Evolutionary conservation across 257 asterid species (phyloP).

Genomic region (Parsonsia alboflavescens): DNA sequence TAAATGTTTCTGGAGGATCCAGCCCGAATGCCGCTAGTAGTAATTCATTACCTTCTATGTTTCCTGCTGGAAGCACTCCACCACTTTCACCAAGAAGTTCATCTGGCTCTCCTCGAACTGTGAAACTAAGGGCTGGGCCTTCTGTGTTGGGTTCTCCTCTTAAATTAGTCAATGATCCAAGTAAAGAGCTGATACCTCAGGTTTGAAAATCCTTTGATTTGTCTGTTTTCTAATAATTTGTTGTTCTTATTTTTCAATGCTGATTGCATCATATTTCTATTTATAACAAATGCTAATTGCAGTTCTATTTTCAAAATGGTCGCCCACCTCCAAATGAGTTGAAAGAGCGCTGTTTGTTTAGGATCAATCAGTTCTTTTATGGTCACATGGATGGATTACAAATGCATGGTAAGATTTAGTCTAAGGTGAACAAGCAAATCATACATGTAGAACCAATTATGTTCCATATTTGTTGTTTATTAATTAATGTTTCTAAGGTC

Average conservation of each 20-base stretch:
- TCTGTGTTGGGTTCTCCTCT: slow-evolving; percentile 82
- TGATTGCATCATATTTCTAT: slow-evolving; percentile 6
- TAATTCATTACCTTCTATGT: slow-evolving; percentile 91
- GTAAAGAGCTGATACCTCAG: slow-evolving; percentile 94
- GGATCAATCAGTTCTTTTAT: slow-evolving; percentile 92
- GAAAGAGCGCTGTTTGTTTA: slow-evolving; percentile 88
- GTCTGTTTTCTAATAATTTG: slow-evolving; percentile 13
- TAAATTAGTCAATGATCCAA: slow-evolving; percentile 76
- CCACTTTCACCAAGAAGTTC: slow-evolving; percentile 99
- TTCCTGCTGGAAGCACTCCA: slow-evolving; percentile 98
- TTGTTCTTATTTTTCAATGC: background rate
- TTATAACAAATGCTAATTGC: slow-evolving; percentile 27
- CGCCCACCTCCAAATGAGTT: slow-evolving; percentile 89
- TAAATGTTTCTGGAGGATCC: slow-evolving; percentile 54
- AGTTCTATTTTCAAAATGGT: slow-evolving; percentile 94
- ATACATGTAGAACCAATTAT: background rate
- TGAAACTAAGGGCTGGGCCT: slow-evolving; percentile 83
- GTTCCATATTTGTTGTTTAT: background rate
- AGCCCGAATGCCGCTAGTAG: slow-evolving; percentile 54
- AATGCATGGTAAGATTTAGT: slow-evolving; percentile 64
- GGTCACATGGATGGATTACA: slow-evolving; percentile 90
- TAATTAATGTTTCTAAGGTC: background rate
- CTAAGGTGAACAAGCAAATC: background rate
- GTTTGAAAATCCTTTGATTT: slow-evolving; percentile 31
- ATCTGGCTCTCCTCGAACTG: slow-evolving; percentile 85